These are phyloP conservation scores for Microbotryum lychnidis-dioicae DNA, from an alignment of 1,284 basidiomycete genomes.

Conservation along the genomic window DNA sequence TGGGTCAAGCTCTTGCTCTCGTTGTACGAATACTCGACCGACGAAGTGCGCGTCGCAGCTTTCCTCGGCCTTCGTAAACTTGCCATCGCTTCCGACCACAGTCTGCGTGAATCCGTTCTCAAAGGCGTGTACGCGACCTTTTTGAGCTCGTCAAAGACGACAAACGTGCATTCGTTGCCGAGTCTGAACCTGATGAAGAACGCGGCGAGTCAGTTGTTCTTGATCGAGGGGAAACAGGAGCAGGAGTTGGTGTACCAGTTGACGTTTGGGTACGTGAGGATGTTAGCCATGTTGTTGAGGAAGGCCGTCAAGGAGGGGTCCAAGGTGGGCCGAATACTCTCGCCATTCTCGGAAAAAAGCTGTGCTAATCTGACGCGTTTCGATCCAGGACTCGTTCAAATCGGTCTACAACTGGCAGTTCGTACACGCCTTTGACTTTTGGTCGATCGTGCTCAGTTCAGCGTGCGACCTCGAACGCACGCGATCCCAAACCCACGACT, in stretches of 20 bases:
- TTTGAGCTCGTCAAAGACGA: slow-evolving; percentile 71
- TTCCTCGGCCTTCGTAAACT: slow-evolving; percentile 79
- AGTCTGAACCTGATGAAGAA: slow-evolving; percentile 97
- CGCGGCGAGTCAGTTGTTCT: slow-evolving; percentile 85
- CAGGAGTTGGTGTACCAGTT: slow-evolving; percentile 71
- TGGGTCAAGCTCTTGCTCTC: slow-evolving; percentile 82
- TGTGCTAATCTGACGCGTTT: neutral
- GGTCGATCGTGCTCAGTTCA: slow-evolving; percentile 78
- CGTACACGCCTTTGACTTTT: slow-evolving; percentile 92
- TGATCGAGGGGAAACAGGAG: slow-evolving; percentile 44
- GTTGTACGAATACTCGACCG: slow-evolving; percentile 64
- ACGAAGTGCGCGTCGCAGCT: slow-evolving; percentile 75
- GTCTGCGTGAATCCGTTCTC: slow-evolving; percentile 73
- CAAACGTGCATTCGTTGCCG: slow-evolving; percentile 79
- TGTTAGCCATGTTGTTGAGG: slow-evolving; percentile 86
- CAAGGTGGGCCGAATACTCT: slow-evolving; percentile 48
- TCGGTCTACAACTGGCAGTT: slow-evolving; percentile 99
- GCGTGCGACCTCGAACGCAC: slow-evolving; percentile 60
- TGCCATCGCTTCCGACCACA: slow-evolving; percentile 68
- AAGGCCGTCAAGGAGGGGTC: slow-evolving; percentile 82
- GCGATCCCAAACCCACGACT: slow-evolving; percentile 53
- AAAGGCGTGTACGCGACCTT: slow-evolving; percentile 83
- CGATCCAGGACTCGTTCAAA: slow-evolving; percentile 68
- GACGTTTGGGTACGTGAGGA: slow-evolving; percentile 92
- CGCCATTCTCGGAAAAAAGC: neutral